These are phyloP conservation scores for Yamadazyma takamatsuzukensis DNA, from an alignment of 805 yeast species.

Conservation along the genomic window DNA sequence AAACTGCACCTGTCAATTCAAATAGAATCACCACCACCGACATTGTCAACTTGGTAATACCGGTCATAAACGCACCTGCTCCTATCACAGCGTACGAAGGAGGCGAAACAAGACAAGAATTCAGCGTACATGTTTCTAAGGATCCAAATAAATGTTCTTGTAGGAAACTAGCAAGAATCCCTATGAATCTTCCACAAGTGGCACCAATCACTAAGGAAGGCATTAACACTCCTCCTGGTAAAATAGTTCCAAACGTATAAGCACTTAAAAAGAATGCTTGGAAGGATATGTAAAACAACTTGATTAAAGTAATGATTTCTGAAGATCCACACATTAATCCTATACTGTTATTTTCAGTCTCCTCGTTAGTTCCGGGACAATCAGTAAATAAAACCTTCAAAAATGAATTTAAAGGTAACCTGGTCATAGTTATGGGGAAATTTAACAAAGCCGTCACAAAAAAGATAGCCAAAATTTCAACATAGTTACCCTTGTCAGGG, in stretches of 20 bases:
- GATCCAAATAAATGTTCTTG: slow-evolving; percentile 37
- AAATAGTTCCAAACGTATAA: slow-evolving; percentile 62
- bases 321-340: slow-evolving; percentile 37
- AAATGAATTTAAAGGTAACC: slow-evolving; percentile 52
- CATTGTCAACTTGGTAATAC: slow-evolving; percentile 76
- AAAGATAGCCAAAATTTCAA: slow-evolving; percentile 50
- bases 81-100: slow-evolving; percentile 89
- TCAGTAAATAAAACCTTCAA: slow-evolving; percentile 67
- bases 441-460: slow-evolving; percentile 50
- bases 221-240: slow-evolving; percentile 68
- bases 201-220: slow-evolving; percentile 66
- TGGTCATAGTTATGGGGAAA: slow-evolving; percentile 52
- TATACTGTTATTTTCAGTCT: slow-evolving; percentile 16
- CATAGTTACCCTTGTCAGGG: slow-evolving; percentile 22
- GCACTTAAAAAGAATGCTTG: slow-evolving; percentile 61
- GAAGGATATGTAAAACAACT: slow-evolving; percentile 35
- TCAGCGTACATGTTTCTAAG: slow-evolving; percentile 39
- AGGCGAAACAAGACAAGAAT: slow-evolving; percentile 65
- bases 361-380: slow-evolving; percentile 39
- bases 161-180: slow-evolving; percentile 46
- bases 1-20: slow-evolving; percentile 82
- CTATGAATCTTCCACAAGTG: slow-evolving; percentile 52
- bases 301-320: slow-evolving; percentile 18
- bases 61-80: slow-evolving; percentile 78
- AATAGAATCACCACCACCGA: slow-evolving; percentile 76